Base-by-base conservation (phyloP, 1,284 basidiomycete genomes). In the Apiotrichum porosum region DNA sequence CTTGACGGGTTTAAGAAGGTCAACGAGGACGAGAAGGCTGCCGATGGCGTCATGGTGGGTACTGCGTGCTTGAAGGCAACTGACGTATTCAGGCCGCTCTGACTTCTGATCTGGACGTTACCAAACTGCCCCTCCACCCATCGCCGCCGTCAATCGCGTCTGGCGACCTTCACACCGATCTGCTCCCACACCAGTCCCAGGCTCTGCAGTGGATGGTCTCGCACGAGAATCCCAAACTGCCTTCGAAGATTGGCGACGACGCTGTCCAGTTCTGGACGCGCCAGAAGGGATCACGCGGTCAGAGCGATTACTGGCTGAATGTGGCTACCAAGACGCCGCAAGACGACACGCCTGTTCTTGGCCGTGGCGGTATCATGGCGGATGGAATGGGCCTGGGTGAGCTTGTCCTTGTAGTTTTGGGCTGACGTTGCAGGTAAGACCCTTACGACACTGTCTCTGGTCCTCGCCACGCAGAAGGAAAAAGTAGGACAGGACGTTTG, bases 321-420 rank as follows among this genome's bases (percentile, higher is more conserved):
- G 84, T 90, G 46, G 87, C 84, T 0, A 91, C 88, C 0, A 84
- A 85, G 60, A 84, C 81, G 3, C 87, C 86, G 17, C 85, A 86
- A 65, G 76, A 78, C 37, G 72, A 72, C 0, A 68, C 79, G 3
- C 90, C 90, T 0, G 56, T 61, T 0, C 79, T 94, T 15, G 88
- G 88, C 5, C 77, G 84, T 55, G 90, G 91, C 17, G 90, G 87
- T 1, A 77, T 93, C 39, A 82, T 87, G 48, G 88, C 86, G 0
- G 91, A 94, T 70, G 86, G 86, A 32, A 94, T 94, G 89, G 89
- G 89, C 51, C 64, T 82, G 51, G 78, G n/a, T n/a, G n/a, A n/a
- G n/a, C n/a, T n/a, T n/a, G n/a, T n/a, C n/a, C n/a, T 59, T 59
- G 14, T n/a, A 38, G 54, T 46, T 30, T 30, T 10, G 3, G 30